Evolutionary conservation across 2,329 filamentous ascomycete species (phyloP), one percentile per base, ranked within the genome.

Genomic region (Fusarium irregulare): DNA sequence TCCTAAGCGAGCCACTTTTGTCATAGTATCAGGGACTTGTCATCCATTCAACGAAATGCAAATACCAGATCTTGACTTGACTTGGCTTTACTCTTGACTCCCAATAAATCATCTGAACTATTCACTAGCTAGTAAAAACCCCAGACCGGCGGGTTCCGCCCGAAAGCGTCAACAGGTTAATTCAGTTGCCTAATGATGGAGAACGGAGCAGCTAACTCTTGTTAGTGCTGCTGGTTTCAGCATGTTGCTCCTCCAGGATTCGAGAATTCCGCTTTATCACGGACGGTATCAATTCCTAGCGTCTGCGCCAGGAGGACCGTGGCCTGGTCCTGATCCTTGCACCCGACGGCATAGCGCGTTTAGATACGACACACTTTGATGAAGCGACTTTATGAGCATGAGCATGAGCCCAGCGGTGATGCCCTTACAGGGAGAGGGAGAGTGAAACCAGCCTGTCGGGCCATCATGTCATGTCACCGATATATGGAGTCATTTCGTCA

Each of bases 401-500:
- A 32, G 23, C 6, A 34, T 34, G 32, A 34, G 48, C 32, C 34
- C 32, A 34, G 48, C 32, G 48, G 48, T 51, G 54, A 42, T 51
- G 48, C 25, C 34, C 34, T 68, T 55, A 47, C 40, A 28, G 27
- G 27, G 27, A 28, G 27, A 34, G 48, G 42, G 46, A 71, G 46
- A 34, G 32, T 53, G 34, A 71, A 64, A 57, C 67, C 67, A 64
- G 45, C 59, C 47, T 41, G 68, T 57, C 55, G 67, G 68, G 63
- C 71, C 32, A 37, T 37, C 32, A 37, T 37, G 32, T 37, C 32
- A 37, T 37, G 32, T 37, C 16, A 49, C 20, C 11, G 46, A 21
- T 28, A 40, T 27, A 69, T 70, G 69, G 70, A 67, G 64, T 66
- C 58, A 61, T 66, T 51, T 37, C 45, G 45, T 66, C 50, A 55